Conservation (phyloP, 306 rosid species). For the Arachis hypogaea region DNA sequence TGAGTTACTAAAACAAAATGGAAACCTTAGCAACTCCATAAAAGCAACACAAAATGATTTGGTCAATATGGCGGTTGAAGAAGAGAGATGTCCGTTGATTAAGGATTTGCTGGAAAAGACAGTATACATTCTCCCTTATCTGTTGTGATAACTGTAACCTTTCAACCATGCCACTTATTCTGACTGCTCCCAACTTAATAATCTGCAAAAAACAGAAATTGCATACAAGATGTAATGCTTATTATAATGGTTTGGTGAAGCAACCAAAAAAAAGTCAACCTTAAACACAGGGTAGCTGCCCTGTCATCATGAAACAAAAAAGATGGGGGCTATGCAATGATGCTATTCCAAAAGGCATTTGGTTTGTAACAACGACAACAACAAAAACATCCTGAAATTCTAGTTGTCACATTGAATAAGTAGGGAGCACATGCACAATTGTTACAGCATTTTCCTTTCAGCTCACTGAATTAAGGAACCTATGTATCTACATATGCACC, state of each 20-base stretch:
- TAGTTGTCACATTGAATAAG: slow-evolving; percentile 11
- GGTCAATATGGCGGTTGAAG: slow-evolving; percentile 95
- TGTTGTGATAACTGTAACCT: slow-evolving; percentile 88
- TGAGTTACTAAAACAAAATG: slow-evolving; percentile 22
- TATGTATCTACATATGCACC: slow-evolving; percentile 3
- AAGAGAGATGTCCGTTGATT: slow-evolving; percentile 78
- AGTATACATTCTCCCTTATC: slow-evolving; percentile 87
- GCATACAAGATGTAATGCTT: slow-evolving; percentile 34
- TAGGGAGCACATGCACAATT: neutral
- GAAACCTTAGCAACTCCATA: slow-evolving; percentile 94
- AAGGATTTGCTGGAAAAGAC: slow-evolving; percentile 88
- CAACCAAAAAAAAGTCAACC: slow-evolving; percentile 19
- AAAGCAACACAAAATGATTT: slow-evolving; percentile 92
- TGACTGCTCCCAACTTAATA: slow-evolving; percentile 91
- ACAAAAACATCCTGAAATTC: slow-evolving; percentile 8
- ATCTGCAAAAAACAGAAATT: slow-evolving; percentile 58
- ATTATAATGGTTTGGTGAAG: slow-evolving; percentile 23
- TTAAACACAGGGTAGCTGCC: slow-evolving; percentile 23
- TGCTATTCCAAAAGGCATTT: slow-evolving; percentile 20
- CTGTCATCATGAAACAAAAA: slow-evolving; percentile 13
- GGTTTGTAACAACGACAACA: neutral
- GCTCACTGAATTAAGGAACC: slow-evolving; percentile 1
- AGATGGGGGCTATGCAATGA: slow-evolving; percentile 4
- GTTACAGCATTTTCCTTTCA: neutral
- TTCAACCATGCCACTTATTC: slow-evolving; percentile 97